Evolutionary conservation across 306 rosid species (phyloP).

Genomic region (Corylus heterophylla): DNA sequence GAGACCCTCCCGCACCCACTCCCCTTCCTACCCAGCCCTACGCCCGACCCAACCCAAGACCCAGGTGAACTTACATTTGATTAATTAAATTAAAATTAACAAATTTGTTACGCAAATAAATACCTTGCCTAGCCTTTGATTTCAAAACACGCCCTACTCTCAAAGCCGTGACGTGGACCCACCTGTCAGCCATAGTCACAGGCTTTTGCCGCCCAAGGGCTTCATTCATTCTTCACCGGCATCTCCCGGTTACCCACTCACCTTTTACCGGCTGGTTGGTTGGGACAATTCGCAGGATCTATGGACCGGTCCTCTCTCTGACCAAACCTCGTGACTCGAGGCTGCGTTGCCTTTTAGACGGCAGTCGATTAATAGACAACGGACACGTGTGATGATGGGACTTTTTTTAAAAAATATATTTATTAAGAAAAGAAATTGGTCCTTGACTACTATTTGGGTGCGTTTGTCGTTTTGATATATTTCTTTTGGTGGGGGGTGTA

Average conservation of each 20-base stretch:
- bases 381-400: neutral
- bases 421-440: neutral
- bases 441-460: neutral
- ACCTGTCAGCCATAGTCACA: too few species aligned
- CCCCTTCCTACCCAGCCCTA: neutral
- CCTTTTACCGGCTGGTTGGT: neutral
- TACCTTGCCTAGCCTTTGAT: too few species aligned
- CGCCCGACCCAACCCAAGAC: neutral
- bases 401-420: neutral
- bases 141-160: neutral
- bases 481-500: too few species aligned
- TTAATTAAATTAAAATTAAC: too few species aligned
- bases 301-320: conserved; percentile 14
- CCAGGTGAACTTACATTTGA: too few species aligned
- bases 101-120: too few species aligned
- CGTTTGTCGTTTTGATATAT: neutral
- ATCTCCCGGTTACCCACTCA: neutral
- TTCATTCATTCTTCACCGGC: conserved; percentile 6
- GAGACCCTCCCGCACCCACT: too few species aligned
- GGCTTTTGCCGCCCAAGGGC: neutral
- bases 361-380: neutral
- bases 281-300: conserved; percentile 14
- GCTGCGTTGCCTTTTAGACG: conserved; percentile 16
- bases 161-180: neutral
- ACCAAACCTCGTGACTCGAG: conserved; percentile 27